Percentiles rank a stretch among this genome's conserved stretches.
phyloP scores from a whole-genome alignment of 345 rosid genomes.

The Limnanthes douglasii region DNA sequence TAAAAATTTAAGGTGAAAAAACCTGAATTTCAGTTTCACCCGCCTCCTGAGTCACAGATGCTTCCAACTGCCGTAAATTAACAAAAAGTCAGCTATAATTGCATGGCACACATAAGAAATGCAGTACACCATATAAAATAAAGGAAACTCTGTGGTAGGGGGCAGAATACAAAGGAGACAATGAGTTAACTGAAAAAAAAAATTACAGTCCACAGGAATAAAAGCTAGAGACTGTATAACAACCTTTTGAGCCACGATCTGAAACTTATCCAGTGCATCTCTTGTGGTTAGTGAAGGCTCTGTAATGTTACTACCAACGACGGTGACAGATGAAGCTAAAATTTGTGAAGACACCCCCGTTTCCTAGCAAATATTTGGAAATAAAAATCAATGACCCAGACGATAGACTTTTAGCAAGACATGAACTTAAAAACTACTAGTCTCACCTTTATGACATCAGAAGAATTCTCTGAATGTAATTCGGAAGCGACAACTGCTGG shows the following conservation, averaged over 20 bases:
- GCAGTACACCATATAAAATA: background rate
- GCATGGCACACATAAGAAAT: background rate
- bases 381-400: constrained; percentile 6
- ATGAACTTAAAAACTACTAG: constrained; percentile 2
- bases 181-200: too few relatives aligned
- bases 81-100: constrained; percentile 8
- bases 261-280: constrained; percentile 88
- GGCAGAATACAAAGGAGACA: too few relatives aligned
- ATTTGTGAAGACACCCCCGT: constrained; percentile 30
- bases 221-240: background rate
- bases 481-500: constrained; percentile 34
- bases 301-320: constrained; percentile 31
- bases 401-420: background rate
- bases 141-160: too few relatives aligned
- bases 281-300: constrained; percentile 71
- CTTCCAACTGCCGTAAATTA: constrained; percentile 59
- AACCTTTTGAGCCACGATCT: constrained; percentile 81
- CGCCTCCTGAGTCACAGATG: constrained; percentile 44
- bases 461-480: constrained; percentile 25
- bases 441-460: constrained; percentile 39
- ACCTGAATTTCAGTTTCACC: constrained; percentile 91
- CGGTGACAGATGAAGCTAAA: constrained; percentile 29
- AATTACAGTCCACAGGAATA: background rate
- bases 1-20: constrained; percentile 6
- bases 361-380: constrained; percentile 20